Base-by-base conservation (phyloP, 169 alveolate species). In the Cryptosporidium baileyi region DNA sequence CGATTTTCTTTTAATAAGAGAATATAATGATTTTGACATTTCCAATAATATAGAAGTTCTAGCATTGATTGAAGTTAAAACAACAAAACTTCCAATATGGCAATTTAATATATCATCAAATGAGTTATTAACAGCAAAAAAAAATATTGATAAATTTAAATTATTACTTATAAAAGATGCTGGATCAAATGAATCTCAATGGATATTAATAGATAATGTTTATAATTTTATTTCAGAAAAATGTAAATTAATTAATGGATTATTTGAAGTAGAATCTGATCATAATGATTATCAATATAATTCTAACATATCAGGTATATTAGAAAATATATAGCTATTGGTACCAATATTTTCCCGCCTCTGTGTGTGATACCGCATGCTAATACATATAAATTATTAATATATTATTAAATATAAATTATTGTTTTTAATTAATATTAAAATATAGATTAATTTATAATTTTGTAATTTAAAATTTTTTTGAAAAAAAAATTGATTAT, bases 81-180 rank as follows among this genome's bases (percentile, higher is more conserved):
- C 85, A 2, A 74, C 85, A 1, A 74, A 57, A 13, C 67, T 74
- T 19, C 85, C 85, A n/a, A 57, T 74, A 22, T 74, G 85, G 85
- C 85, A 54, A 36, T 74, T 74, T 24, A 74, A 74, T 74, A 57
- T 74, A 4, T 74, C 85, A 28, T 67, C 61, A 19, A 54, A 51
- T 15, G 85, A 74, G 22, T 24, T 74, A 7, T n/a, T 9, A 38
- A 19, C 60, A 30, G 47, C 74, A 11, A 74, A 17, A 40, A 32
- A 32, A 1, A 43, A 19, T 17, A 61, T 15, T 13, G 41, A 43
- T 36, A 74, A 30, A 22, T 74, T 26, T 26, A 74, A 74, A 26
- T 30, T 74, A 26, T 54, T 74, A n/a, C 8, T 74, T 26, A 74
- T 74, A 17, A 74, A 74, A 43, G 85, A 74, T 74, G 85, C 85